Evolutionary conservation across 345 rosid genomes (phyloP), one percentile per base, ranked within the genome.

Genomic region (Isatis tinctoria): DNA sequence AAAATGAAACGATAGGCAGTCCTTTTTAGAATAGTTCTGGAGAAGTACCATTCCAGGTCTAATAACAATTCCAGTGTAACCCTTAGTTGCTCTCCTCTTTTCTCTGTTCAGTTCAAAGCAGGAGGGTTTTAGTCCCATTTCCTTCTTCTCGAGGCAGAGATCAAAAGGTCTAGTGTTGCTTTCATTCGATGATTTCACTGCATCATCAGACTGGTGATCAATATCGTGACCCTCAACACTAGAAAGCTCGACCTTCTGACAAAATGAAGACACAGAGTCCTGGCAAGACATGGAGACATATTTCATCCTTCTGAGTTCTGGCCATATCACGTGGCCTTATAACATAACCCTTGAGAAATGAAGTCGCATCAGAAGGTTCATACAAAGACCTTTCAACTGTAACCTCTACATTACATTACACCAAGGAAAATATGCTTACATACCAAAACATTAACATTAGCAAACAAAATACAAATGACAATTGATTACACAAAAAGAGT

Each of bases 41-140:
- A 93, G 83, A 69, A 85, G 82, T 43, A 91, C 91, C 97, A 93
- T 89, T 51, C 98, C 98, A 40, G 90, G 59, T 79, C 88, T 78
- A 74, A 89, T 65, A 20, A 74, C 67, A 24, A 0, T 17, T 48
- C 82, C 80, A 32, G 36, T 14, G 41, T 8, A 49, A 13, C 76
- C 87, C 17, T 69, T 83, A 11, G 13, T 41, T 65, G 77, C 85
- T 60, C 73, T 87, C 26, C 84, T 72, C 72, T 73, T 90, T 68
- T 63, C 85, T 81, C 57, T 83, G 73, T 83, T 88, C 61, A 51
- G 68, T 2, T 0, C 75, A 0, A 74, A 39, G 43, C 81, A 53
- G 2, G 85, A 10, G 10, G 91, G 86, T 33, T 87, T 89, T 10
- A 91, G 76, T 78, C 7, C 56, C 4, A 65, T 1, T 47, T 64